Percentiles rank a stretch among this genome's conserved stretches.
Evolutionary conservation across 805 yeast genomes (phyloP).

Genomic region (Candida takata): DNA sequence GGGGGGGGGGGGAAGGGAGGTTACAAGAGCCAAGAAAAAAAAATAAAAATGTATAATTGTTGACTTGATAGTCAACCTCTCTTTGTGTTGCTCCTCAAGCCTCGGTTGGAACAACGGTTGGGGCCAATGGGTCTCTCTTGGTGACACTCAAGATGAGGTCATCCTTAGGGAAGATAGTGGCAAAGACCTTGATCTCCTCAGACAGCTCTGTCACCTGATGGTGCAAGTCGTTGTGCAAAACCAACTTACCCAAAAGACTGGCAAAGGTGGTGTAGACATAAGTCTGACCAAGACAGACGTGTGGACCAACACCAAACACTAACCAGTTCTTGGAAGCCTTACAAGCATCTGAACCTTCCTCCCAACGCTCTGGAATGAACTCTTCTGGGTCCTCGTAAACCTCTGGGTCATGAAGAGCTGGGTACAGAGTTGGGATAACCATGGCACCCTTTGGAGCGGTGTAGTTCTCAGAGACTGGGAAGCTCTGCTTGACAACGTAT

Average conservation of each 20-base stretch:
- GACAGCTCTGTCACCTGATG: conserved; percentile 80
- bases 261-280: conserved; percentile 89
- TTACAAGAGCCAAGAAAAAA: no score
- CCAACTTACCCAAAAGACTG: conserved; percentile 85
- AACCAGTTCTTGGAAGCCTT: conserved; percentile 87
- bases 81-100: conserved; percentile 1
- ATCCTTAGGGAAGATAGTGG: conserved; percentile 97
- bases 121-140: conserved; percentile 45
- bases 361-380: conserved; percentile 96
- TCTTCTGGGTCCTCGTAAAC: conserved; percentile 92
- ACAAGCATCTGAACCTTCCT: conserved; percentile 64
- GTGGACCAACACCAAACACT: conserved; percentile 96
- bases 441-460: conserved; percentile 95
- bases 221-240: conserved; percentile 69
- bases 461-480: conserved; percentile 77
- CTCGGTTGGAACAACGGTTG: conserved; percentile 10
- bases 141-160: conserved; percentile 77
- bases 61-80: not conserved
- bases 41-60: no score
- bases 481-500: conserved; percentile 80
- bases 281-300: conserved; percentile 90
- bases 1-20: no score
- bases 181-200: conserved; percentile 93
- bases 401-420: conserved; percentile 96
- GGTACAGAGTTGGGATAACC: conserved; percentile 94